These are phyloP conservation scores for Carex scoparia DNA, from an alignment of 176 grass and related monocot species.

Conservation along the genomic window DNA sequence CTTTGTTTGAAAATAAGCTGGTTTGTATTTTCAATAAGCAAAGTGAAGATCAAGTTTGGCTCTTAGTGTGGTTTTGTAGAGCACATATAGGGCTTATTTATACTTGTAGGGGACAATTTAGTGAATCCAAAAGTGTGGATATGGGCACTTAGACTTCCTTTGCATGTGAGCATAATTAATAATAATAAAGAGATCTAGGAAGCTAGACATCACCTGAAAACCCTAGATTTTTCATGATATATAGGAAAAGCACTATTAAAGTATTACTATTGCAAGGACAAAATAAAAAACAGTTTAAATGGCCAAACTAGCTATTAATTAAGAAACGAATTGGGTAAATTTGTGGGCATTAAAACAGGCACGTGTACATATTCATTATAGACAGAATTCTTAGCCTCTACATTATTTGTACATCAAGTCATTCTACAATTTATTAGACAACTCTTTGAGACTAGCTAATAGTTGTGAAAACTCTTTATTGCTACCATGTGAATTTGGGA, in stretches of 20 bases:
- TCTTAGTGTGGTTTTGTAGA: slow-evolving; percentile 11
- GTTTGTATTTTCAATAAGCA: neutral
- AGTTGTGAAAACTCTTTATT: neutral
- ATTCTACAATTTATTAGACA: neutral
- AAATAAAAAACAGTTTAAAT: neutral
- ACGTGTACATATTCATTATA: neutral
- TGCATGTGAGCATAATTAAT: slow-evolving; percentile 47
- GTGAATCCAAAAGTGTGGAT: slow-evolving; percentile 17
- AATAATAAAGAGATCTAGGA: neutral
- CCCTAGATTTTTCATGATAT: slow-evolving; percentile 34
- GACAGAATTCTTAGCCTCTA: slow-evolving; percentile 19
- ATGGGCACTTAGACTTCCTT: slow-evolving; percentile 24
- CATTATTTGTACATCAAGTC: neutral
- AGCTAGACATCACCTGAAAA: slow-evolving; percentile 25
- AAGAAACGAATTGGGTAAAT: neutral
- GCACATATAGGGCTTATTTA: slow-evolving; percentile 31
- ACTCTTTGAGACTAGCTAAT: neutral
- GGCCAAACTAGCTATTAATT: neutral
- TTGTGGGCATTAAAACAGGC: slow-evolving; percentile 21
- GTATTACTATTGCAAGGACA: slow-evolving; percentile 11
- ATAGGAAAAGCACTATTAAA: slow-evolving; percentile 20
- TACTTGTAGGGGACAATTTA: neutral
- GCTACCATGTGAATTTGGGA: slow-evolving; percentile 1
- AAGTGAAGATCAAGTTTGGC: neutral
- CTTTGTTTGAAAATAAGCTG: neutral